Conservation (phyloP, 768 basidiomycete species). For the Pisolithus tinctorius region DNA sequence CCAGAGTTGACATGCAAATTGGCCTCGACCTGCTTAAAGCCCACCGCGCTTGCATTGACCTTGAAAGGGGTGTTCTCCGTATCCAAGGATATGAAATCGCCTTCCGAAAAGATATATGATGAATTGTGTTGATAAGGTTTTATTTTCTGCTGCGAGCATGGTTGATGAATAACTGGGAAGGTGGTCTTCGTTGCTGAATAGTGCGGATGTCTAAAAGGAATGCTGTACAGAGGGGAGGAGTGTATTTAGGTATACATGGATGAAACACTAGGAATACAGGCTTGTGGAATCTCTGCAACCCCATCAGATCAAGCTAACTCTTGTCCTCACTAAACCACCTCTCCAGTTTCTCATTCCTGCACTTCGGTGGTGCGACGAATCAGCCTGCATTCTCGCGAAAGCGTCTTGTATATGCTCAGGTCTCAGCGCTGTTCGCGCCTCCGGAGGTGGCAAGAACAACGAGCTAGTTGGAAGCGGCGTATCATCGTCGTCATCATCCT, state of each 20-base stretch:
- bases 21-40: constrained; percentile 99
- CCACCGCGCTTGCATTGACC: constrained; percentile 93
- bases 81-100: constrained; percentile 88
- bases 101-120: constrained; percentile 38
- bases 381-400: constrained; percentile 82
- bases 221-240: not conserved
- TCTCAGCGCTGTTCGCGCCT: constrained; percentile 68
- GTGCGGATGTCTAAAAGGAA: too few species aligned
- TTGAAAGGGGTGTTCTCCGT: constrained; percentile 81
- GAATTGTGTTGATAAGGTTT: too few species aligned
- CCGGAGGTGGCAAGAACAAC: constrained; percentile 75
- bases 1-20: constrained; percentile 92
- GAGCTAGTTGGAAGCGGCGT: constrained; percentile 62
- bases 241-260: not conserved
- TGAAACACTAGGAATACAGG: not conserved
- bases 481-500: constrained; percentile 56
- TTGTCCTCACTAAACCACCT: constrained; percentile 74
- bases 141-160: too few species aligned
- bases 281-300: not conserved
- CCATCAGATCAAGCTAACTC: constrained; percentile 66
- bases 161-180: too few species aligned
- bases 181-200: too few species aligned
- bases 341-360: constrained; percentile 89
- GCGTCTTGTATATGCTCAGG: constrained; percentile 91
- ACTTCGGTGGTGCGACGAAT: constrained; percentile 74